Evolutionary conservation across 2,329 filamentous ascomycete species (phyloP).

Genomic region (Trichoderma sp.): DNA sequence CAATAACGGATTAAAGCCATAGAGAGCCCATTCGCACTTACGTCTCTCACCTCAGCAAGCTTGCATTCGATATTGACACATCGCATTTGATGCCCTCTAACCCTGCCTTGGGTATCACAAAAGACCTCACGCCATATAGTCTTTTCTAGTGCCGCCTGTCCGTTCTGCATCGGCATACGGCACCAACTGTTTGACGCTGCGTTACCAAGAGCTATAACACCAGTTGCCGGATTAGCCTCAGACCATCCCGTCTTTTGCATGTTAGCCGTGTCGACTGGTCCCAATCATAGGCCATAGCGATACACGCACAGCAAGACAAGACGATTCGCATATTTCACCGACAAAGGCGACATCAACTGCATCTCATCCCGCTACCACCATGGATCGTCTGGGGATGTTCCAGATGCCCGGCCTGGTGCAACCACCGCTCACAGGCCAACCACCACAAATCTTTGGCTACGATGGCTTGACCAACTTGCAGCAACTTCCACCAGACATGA

Average conservation of each 20-base stretch:
- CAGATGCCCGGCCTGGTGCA: constrained; percentile 58
- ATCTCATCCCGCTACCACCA: constrained; percentile 20
- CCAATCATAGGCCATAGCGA: not conserved
- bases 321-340: not conserved
- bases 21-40: not conserved
- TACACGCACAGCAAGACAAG: not conserved
- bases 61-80: not conserved
- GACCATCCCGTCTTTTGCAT: not conserved
- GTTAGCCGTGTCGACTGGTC: not conserved
- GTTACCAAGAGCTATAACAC: not conserved
- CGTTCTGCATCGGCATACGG: not conserved
- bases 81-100: no score
- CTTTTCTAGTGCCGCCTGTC: not conserved
- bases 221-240: not conserved
- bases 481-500: constrained; percentile 57
- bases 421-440: constrained; percentile 64
- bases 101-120: not conserved
- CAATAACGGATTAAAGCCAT: not conserved
- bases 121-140: not conserved
- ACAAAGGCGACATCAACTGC: not conserved
- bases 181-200: not conserved
- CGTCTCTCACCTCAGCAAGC: not conserved
- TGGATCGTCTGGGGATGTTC: constrained; percentile 54
- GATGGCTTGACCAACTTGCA: constrained; percentile 59
- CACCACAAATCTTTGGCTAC: constrained; percentile 68